Base-by-base conservation (phyloP, 176 grass and related monocot species). In the Zea mays region DNA sequence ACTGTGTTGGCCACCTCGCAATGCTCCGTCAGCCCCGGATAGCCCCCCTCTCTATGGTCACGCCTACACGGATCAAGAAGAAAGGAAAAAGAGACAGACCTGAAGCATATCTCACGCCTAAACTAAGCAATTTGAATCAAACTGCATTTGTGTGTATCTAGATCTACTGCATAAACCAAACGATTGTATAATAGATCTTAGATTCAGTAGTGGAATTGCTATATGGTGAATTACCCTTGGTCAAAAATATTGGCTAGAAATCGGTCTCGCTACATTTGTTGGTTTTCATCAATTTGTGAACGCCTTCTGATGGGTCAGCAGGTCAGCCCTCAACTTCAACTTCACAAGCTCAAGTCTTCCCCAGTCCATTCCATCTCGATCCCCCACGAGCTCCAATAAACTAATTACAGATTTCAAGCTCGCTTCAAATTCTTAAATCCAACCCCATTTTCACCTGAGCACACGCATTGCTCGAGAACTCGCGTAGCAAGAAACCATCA, bases 261-360 rank as follows among this genome's bases (percentile, higher is more conserved):
- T 27, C 20, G 4, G 11, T 2, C 4, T 38, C 16, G 14, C 19
- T 5, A 61, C 13, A 5, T 5, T 74, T 19, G 75, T 51, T 68
- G 9, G 8, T n/a, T 68, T 68, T n/a, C 66, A 46, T 10, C 66
- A 27, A 21, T 34, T 71, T 10, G 79, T 72, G 41, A 82, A 83
- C 51, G 16, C 39, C 16, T 75, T 16, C 15, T 10, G n/a, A 21
- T 36, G 14, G 48, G 38, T 5, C n/a, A 57, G 54, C 54, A 3
- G 54, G 56, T 64, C 72, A 77, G 39, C 60, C 42, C 3, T 68
- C 40, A 34, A 14, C 38, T 41, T 50, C 35, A 33, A 40, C 41
- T 73, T 43, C 59, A 42, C 66, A 69, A 75, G 81, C 57, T 83
- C 11, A 16, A 54, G 43, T 61, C 52, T 79, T 78, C 69, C 62